Base-by-base conservation (phyloP, 257 asterid genomes). In the Solanum bulbocastanum region DNA sequence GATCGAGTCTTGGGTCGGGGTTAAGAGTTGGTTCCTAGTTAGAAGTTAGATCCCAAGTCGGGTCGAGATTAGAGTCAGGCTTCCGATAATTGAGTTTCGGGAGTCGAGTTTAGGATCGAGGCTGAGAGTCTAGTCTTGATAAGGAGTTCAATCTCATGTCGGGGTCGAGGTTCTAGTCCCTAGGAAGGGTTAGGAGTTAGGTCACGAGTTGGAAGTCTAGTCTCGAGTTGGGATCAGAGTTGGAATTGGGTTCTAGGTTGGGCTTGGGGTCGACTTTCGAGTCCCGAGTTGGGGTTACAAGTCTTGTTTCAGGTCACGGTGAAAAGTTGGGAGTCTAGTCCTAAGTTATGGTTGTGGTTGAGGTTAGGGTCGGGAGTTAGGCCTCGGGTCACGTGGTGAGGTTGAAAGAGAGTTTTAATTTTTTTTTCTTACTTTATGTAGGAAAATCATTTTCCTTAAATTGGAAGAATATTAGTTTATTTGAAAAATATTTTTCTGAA, bases 21-120 rank as follows among this genome's bases (percentile, higher is more conserved):
- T 52, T 52, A 52, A 52, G 10, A 52, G n/a, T 52, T 52, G n/a
- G 62, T 6, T 52, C 62, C 10, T 52, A 16, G n/a, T 52, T 52
- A 2, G 62, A 52, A 52, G 62, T 2, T 18, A 52, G 62, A 52
- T 52, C 62, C 23, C 22, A 52, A 52, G 62, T 18, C 62, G 62
- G 62, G 62, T 52, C 10, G n/a, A 52, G 62, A 52, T 52, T 52
- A 52, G 10, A 5, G 62, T 58, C 3, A 58, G 68, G 13, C 8
- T 2, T 58, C 5, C 0, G 2, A 22, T 42, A 42, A 11, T 58
- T 9, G 5, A 58, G 62, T 52, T 52, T 52, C 10, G 4, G 0
- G 10, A 52, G 10, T 52, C 4, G 4, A 52, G 62, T 52, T 5
- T 52, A 52, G 62, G 13, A 10, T 60, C 13, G 6, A 60, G 69